Evolutionary conservation across 306 rosid species (phyloP), one percentile per base, ranked within the genome.

Genomic region (Cicer yamashitae): DNA sequence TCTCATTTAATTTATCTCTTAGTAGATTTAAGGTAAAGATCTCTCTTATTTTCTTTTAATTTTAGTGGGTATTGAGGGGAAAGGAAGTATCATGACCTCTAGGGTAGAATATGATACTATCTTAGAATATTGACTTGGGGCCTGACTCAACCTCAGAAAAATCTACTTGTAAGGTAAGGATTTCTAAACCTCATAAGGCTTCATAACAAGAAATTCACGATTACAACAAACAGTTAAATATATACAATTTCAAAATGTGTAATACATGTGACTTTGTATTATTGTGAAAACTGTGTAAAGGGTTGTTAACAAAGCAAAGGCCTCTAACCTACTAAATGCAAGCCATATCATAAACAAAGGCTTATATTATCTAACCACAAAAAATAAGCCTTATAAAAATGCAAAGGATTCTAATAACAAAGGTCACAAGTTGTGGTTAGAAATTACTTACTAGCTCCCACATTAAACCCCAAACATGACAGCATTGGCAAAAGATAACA

Each of bases 1-100:
- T 90, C 74, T 86, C 94, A 1, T 94, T 94, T 81, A 87, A 85
- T 78, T 80, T 94, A 52, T 67, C 93, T 22, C 87, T 79, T 66
- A 79, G 68, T 46, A 76, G 64, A 78, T 71, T 71, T 72, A 86
- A 77, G 98, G 98, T 94, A 86, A 45, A 56, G 71, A 62, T 82
- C 86, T 61, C 77, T 65, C 52, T 63, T 65, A 40, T 45, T 74
- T 63, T 70, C 37, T 67, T 43, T 40, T 45, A 67, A 63, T 15
- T 73, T 5, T 8, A 39, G 50, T 69, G 47, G 9, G 20, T 58
- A 58, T 8, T 1, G 38, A 30, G 68, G 40, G 78, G 52, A 73
- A 73, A 18, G 18, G 61, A 34, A 34, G 38, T 51, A 10, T 34
- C 64, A 12, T 46, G 6, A 44, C 14, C 14, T 18, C 53, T 70